Evolutionary conservation across 169 alveolate species (phyloP), one percentile per base, ranked within the genome.

Genomic region (Perkinsus marinus): DNA sequence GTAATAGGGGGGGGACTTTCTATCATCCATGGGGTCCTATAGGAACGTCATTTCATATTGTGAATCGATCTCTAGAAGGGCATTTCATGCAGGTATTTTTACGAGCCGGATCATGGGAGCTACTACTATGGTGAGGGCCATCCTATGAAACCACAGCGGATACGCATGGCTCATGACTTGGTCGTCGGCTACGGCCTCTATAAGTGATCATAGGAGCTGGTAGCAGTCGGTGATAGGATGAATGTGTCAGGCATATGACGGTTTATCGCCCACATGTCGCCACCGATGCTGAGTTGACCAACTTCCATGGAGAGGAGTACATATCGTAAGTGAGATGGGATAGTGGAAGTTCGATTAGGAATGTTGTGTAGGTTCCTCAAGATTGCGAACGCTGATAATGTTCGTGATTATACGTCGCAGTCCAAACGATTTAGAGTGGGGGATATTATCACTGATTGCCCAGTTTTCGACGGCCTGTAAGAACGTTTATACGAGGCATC

Each of bases 141-240:
- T 93, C 99, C 99, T n/a, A 99, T 99, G 99, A 99, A 99, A 93
- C 99, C 99, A 9, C 99, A 98, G 94, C 93, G 99, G 93, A 98
- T 99, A 26, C 97, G 99, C 90, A 98, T 98, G 99, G 98, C 99
- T 34, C 99, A 99, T 95, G 97, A 98, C 90, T 95, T 98, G 93
- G 97, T 99, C 30, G 96, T 98, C 39, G 96, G 98, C 46, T 98
- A 98, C 93, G 99, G 98, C 37, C 96, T 99, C 36, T 98, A 98
- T 94, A 95, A 98, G 43, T 98, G 97, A 17, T 30, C 5, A 36
- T 90, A 6, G 13, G 43, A 13, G 39, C 30, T 0, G 5, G 13
- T 79, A 3, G 19, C n/a, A 39, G 13, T 79, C 0, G 22, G 3
- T 36, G 7, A 37, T 34, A 13, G 91, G 2, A 13, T 89, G 16